These are phyloP conservation scores for Rhizomucor pusillus DNA, from an alignment of 371 early-diverging fungal genomes.

Conservation along the genomic window DNA sequence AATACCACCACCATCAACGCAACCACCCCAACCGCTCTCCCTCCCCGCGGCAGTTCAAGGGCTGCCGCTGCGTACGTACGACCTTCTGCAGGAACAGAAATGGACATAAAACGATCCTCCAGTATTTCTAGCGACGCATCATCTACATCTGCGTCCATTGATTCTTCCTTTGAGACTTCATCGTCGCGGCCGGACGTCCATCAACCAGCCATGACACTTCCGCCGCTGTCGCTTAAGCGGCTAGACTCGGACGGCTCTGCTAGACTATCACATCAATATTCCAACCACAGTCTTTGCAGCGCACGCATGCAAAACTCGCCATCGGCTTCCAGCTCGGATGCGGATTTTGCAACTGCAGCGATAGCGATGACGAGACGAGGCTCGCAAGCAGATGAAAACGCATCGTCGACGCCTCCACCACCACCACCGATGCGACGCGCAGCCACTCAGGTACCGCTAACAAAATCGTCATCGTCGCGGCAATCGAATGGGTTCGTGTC, in stretches of 20 bases:
- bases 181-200: neutral
- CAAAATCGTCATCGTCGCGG: neutral
- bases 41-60: neutral
- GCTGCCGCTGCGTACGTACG: neutral
- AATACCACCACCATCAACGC: constrained; percentile 1
- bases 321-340: no score
- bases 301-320: no score
- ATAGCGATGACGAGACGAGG: neutral
- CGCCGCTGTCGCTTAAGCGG: neutral
- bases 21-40: neutral
- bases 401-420: neutral
- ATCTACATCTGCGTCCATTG: neutral
- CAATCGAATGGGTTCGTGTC: constrained; percentile 21
- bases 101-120: neutral
- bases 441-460: neutral
- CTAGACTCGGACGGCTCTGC: no score
- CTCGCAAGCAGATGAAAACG: no score
- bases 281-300: no score
- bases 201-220: constrained; percentile 6
- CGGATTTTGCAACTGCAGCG: neutral
- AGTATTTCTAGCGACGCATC: neutral
- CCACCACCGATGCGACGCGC: constrained; percentile 4
- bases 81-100: neutral
- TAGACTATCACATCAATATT: no score
- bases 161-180: neutral